These are phyloP conservation scores for Hypoxylon subgilvum DNA, from an alignment of 495 filamentous ascomycete genomes.

Conservation along the genomic window DNA sequence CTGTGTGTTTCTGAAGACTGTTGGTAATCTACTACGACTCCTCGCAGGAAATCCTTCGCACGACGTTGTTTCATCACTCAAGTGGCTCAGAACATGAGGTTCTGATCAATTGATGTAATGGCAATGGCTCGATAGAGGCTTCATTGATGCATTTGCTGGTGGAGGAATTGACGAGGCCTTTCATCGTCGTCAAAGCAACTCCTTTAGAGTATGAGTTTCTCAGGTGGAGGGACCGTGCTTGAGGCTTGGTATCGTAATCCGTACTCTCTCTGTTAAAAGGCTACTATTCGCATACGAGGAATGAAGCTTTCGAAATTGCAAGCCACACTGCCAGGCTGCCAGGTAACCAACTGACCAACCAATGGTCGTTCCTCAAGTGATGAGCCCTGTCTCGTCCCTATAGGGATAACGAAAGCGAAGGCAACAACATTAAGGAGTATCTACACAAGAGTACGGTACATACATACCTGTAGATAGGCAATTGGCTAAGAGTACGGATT, in stretches of 20 bases:
- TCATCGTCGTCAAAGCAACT: conserved; percentile 19
- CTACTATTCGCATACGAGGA: no score
- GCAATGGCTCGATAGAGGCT: not conserved
- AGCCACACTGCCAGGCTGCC: conserved; percentile 17
- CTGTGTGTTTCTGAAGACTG: not conserved
- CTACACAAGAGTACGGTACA: no score
- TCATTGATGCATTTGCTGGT: not conserved
- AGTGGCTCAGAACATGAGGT: not conserved
- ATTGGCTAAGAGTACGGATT: not conserved
- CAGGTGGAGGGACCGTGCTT: not conserved
- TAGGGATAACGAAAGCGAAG: conserved; percentile 20
- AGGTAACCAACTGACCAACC: conserved; percentile 20
- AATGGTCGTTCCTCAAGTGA: conserved; percentile 1
- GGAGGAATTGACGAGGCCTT: conserved; percentile 1
- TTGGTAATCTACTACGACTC: not conserved
- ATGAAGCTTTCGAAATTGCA: conserved; percentile 11
- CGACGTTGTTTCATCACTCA: not conserved
- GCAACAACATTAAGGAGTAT: conserved; percentile 25
- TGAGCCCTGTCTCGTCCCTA: conserved; percentile 8
- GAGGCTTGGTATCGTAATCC: no score
- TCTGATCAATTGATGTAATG: not conserved
- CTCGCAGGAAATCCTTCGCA: not conserved
- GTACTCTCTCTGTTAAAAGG: no score
- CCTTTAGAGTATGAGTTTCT: not conserved
- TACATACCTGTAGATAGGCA: not conserved